Base-by-base conservation (phyloP, 1,284 basidiomycete genomes). In the Ganoderma leucocontextum region DNA sequence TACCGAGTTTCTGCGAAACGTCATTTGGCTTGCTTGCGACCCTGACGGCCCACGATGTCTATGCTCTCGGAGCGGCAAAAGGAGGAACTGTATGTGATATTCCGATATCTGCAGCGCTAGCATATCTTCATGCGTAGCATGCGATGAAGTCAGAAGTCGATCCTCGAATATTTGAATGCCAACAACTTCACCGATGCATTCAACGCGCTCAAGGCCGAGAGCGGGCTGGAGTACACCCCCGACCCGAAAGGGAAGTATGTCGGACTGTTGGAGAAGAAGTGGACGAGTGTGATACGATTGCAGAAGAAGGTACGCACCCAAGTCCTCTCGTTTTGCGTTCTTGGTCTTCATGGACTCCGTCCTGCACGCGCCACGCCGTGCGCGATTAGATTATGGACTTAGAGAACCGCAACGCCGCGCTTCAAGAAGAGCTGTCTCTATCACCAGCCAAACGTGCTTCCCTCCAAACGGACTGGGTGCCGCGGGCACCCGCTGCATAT, bases 221-320 rank as follows among this genome's bases (percentile, higher is more conserved):
- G 75, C n/a, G 75, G 69, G 12, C 59, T 74, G 36, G 75, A 76
- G 22, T 75, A 75, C 60, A 67, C 71, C 3, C 73, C 76, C 4
- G 78, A 66, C 85, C 86, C 33, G 87, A 93, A 80, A 84, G 87
- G 38, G 87, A 88, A 74, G 85, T 88, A 64, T 89, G 89, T 76
- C 86, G 91, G 91, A 0, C 78, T 95, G 69, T 80, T 94, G 68
- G 91, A 91, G 77, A 94, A 93, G 86, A 94, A 95, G 79, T 95
- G 93, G 93, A 93, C 91, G 59, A 89, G 88, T 73, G 91, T 94
- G 59, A 92, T 95, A 65, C 83, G 92, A 57, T 78, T 94, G 76
- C 92, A 94, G 82, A 93, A 93, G 82, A 94, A 94, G 87, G 91
- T 89, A 70, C 70, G 84, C 72, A 38, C 10, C 4, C 36, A 35